Base-by-base conservation (phyloP, 2,329 filamentous ascomycete genomes). In the Elsinoe batatas region DNA sequence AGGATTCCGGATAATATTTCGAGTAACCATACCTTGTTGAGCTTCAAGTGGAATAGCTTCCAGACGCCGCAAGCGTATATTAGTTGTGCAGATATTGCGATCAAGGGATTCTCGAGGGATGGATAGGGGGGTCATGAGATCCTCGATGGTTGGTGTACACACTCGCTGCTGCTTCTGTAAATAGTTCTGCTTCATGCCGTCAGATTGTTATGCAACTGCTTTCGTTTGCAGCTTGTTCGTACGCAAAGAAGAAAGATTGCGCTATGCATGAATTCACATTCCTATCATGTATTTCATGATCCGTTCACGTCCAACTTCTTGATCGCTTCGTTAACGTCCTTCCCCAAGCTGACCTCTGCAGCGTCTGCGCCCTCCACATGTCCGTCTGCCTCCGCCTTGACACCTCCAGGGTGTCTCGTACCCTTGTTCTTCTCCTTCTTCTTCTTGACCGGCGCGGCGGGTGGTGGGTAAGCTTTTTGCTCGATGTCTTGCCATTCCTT, bases 401-500 rank as follows among this genome's bases (percentile, higher is more conserved):
- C 67, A 47, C 65, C 66, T 53, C 79, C 80, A 0, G 83, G 84
- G 66, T 83, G 79, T 58, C 79, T 77, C 1, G 80, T 79, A 1
- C 87, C 87, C 71, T 85, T 84, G 64, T 91, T 82, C 77, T 91
- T 93, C 64, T 82, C 82, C 61, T 78, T 75, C 65, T 79, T 82
- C 74, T 88, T 84, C 68, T 80, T 78, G 62, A 81, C 79, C 3
- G 74, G 70, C 22, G 76, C 75, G 0, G 79, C 76, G 6, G 74
- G 74, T 1, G 81, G 81, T 15, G 93, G 93, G 78, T 97, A 98
- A 30, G 91, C 93, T 68, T 85, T 84, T 53, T 80, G 68, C 51
- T 84, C 80, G 54, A 89, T 79, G 57, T 83, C 81, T 72, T 95
- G 85, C 90, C 90, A 97, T 65, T 91, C 88, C 30, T 78, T 65